A percentile compares a stretch with the other conserved stretches of the same genome.
Conservation (phyloP, 257 asterid species). For the Eustoma russellianum region DNA sequence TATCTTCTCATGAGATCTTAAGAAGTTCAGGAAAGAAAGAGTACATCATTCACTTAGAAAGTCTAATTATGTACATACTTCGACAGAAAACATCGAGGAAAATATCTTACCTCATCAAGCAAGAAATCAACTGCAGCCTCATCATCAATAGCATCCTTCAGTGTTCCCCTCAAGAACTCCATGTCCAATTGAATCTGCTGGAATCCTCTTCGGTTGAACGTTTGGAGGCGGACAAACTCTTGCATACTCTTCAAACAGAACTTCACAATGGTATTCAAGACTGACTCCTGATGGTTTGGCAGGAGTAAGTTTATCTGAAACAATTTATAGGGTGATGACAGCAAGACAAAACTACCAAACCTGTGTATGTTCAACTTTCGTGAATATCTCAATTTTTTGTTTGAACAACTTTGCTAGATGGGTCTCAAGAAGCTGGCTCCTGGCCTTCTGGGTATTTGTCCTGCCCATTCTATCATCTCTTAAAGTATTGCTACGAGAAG, state of each 20-base stretch:
- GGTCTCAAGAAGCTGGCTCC: constrained; percentile 96
- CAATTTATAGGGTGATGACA: constrained; percentile 3
- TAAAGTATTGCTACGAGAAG: constrained; percentile 91
- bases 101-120: constrained; percentile 73
- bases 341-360: constrained; percentile 27
- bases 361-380: constrained; percentile 88
- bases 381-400: constrained; percentile 94
- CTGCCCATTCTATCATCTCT: constrained; percentile 69
- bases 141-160: constrained; percentile 77
- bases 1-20: background rate
- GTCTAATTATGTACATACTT: too few relatives aligned
- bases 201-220: constrained; percentile 88
- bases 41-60: too few relatives aligned
- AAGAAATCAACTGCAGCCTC: constrained; percentile 91
- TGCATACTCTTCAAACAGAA: constrained; percentile 87
- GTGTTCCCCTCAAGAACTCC: constrained; percentile 60
- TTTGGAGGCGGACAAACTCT: constrained; percentile 87
- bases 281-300: constrained; percentile 65
- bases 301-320: constrained; percentile 7
- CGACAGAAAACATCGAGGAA: too few relatives aligned
- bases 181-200: constrained; percentile 95
- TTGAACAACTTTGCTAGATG: constrained; percentile 91
- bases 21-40: background rate
- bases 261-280: constrained; percentile 54
- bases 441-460: constrained; percentile 79